Evolutionary conservation across 768 basidiomycete species (phyloP), one percentile per base, ranked within the genome.

Genomic region (Boletales sp.): DNA sequence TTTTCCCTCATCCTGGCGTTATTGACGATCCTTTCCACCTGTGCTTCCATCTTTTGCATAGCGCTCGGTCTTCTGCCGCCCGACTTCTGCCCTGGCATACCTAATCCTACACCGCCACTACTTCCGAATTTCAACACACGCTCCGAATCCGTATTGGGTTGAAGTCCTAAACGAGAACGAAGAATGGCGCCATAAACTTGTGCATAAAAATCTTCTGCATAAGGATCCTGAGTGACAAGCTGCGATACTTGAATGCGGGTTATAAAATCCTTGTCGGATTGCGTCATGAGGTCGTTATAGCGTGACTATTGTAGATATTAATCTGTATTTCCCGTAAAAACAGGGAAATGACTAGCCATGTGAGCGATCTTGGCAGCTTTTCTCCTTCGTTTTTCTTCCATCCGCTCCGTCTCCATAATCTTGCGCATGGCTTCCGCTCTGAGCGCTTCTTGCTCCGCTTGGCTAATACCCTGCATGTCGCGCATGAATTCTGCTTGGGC

Each of bases 231-330:
- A 7, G 94, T 95, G 39, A 96, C 94, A 37, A 98, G 87, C 63
- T 98, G 96, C 2, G 95, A 97, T 32, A 99, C 91, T 68, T 99
- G 96, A 55, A 99, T 98, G 21, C 96, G 85, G 33, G 96, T 98
- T 71, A 99, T 98, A 65, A 98, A 99, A 64, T 98, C 96, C 72
- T 98, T 98, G 76, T 99, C 96, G 11, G 90, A 94, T 70, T 94
- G 92, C 4, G 92, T 93, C 93, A 95, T 95, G 34, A 94, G 77
- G 66, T 94, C 91, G 58, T 95, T 95, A 63, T 94, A 94, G 52
- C 90, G 84, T 53, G 93, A 82, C 92, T 93, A 46, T 9, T 28
- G 25, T 28, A 28, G 56, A 17, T 40, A 28, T 17, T 32, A 48
- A 18, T 38, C 17, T 12, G 9, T 3, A 19, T 44, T 13, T 36